These are phyloP conservation scores for Bolboschoenus planiculmis DNA, from an alignment of 176 grass and related monocot genomes.

Conservation along the genomic window DNA sequence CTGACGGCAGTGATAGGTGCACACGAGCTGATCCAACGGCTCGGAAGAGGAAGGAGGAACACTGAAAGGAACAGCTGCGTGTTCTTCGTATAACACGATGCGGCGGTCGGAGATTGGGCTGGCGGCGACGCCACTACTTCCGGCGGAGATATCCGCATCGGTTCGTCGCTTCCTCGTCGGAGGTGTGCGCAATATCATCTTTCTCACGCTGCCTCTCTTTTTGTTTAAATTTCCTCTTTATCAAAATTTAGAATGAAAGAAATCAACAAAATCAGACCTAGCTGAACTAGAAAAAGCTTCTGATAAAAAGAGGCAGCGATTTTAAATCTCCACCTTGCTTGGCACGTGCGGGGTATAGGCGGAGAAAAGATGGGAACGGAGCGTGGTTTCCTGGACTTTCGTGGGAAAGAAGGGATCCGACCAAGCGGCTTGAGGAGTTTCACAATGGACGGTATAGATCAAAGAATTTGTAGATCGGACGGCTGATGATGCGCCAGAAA, in stretches of 20 bases:
- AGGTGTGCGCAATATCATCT: conserved; percentile 77
- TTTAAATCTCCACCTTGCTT: too few relatives aligned
- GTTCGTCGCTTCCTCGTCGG: conserved; percentile 61
- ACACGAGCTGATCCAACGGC: conserved; percentile 54
- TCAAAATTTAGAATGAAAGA: too few relatives aligned
- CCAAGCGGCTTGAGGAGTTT: neutral
- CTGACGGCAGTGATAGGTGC: conserved; percentile 97
- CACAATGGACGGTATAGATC: neutral
- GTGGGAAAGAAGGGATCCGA: too few relatives aligned
- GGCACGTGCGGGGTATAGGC: too few relatives aligned
- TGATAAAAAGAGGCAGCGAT: neutral
- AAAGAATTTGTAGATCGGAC: conserved; percentile 4
- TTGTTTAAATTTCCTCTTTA: neutral
- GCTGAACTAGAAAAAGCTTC: neutral
- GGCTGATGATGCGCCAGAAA: neutral
- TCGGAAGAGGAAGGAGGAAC: conserved; percentile 23
- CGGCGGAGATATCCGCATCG: neutral
- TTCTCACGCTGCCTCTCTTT: neutral
- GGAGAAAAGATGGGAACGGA: too few relatives aligned
- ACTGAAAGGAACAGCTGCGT: conserved; percentile 6
- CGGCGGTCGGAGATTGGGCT: conserved; percentile 80
- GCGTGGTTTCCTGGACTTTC: too few relatives aligned
- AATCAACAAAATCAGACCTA: neutral
- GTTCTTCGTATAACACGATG: conserved; percentile 57
- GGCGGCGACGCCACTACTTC: conserved; percentile 3